Conservation (phyloP, 192 early-diverging fungal species). For the Pilaira anomala region DNA sequence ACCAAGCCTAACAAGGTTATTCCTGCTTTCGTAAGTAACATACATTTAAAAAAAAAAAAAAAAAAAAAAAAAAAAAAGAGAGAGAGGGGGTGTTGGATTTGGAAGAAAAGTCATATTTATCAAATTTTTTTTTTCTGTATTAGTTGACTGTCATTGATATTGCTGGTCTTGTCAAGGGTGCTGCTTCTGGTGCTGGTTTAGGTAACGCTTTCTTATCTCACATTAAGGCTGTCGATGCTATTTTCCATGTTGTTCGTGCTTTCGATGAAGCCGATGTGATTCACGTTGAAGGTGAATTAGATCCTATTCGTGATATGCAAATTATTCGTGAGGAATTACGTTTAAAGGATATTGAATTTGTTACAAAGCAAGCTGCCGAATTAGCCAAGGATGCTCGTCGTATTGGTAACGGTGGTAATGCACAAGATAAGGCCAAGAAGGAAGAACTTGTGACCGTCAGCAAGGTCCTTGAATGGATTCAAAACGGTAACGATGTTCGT, state of each 20-base stretch:
- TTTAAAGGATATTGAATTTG: conserved; percentile 83
- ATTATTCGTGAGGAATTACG: conserved; percentile 95
- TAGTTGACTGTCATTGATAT: conserved; percentile 95
- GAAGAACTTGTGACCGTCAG: conserved; percentile 70
- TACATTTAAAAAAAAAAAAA: conserved; percentile 50
- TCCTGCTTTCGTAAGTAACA: conserved; percentile 52
- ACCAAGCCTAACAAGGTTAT: conserved; percentile 66
- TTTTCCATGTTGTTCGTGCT: conserved; percentile 83
- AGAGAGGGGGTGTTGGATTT: conserved; percentile 34
- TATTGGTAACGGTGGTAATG: conserved; percentile 73
- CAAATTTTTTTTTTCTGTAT: not conserved
- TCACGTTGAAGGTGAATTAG: conserved; percentile 86
- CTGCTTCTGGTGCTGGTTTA: conserved; percentile 70
- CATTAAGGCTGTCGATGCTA: conserved; percentile 81
- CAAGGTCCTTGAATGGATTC: conserved; percentile 78
- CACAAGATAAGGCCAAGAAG: conserved; percentile 85
- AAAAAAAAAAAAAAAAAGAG: conserved; percentile 3
- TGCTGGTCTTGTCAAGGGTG: conserved; percentile 96
- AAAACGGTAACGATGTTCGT: conserved; percentile 79
- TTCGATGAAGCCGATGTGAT: conserved; percentile 94
- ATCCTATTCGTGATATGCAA: conserved; percentile 90
- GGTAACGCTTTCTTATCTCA: conserved; percentile 96
- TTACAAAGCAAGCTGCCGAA: conserved; percentile 71
- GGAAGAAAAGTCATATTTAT: not conserved
- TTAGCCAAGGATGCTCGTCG: conserved; percentile 65